These are phyloP conservation scores for Amanita pseudoporphyria DNA, from an alignment of 768 basidiomycete species.

Conservation along the genomic window DNA sequence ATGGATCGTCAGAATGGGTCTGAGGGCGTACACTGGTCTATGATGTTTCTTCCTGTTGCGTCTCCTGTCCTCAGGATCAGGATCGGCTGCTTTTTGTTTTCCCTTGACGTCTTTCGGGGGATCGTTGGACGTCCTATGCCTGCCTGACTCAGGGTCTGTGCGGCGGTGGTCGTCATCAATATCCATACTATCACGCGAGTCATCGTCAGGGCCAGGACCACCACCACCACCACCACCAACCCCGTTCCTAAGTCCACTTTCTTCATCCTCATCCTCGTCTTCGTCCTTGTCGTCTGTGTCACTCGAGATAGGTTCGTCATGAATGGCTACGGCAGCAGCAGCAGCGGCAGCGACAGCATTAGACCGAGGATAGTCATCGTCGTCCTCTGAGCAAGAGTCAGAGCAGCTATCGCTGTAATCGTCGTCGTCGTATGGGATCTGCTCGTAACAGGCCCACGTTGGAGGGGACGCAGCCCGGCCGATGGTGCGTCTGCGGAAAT, in stretches of 20 bases:
- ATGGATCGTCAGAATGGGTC: constrained; percentile 82
- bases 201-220: constrained; percentile 10
- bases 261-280: constrained; percentile 7
- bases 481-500: constrained; percentile 63
- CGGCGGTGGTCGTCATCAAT: constrained; percentile 53
- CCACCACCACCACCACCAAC: too few relatives aligned
- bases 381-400: constrained; percentile 68
- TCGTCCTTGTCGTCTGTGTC: constrained; percentile 30
- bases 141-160: constrained; percentile 20
- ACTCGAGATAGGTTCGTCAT: constrained; percentile 11
- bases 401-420: constrained; percentile 51
- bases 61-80: constrained; percentile 40
- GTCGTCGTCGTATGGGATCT: constrained; percentile 66
- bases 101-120: constrained; percentile 61
- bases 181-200: constrained; percentile 24
- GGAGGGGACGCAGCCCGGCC: constrained; percentile 78
- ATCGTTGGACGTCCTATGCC: constrained; percentile 17
- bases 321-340: constrained; percentile 4
- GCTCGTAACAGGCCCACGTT: constrained; percentile 87
- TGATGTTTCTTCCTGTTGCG: constrained; percentile 48
- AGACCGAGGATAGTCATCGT: constrained; percentile 44
- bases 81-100: constrained; percentile 71
- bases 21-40: constrained; percentile 48
- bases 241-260: too few relatives aligned
- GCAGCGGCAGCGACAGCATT: too few relatives aligned